A percentile compares a stretch with the other conserved stretches of the same genome.
phyloP scores from a whole-genome alignment of 1,284 basidiomycete species.

The Fomes fomentarius region DNA sequence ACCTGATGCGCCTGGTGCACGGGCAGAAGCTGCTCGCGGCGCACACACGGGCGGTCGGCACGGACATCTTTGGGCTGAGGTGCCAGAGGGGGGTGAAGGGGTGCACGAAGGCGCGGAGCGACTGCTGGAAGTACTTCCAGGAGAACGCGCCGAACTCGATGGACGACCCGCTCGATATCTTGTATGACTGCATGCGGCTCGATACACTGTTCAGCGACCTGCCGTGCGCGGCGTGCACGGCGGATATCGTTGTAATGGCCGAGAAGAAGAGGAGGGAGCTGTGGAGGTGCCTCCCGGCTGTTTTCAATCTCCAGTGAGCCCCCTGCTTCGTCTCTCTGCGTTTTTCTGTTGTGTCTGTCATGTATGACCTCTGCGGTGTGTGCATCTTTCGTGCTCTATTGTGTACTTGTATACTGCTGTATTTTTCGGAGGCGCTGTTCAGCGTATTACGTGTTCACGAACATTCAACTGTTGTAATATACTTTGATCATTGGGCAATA shows the following conservation, averaged over 20 bases:
- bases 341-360: neutral
- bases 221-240: constrained; percentile 32
- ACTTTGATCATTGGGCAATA: too few species aligned
- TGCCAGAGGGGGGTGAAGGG: constrained; percentile 33
- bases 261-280: constrained; percentile 37
- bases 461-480: too few species aligned
- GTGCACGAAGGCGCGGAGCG: constrained; percentile 12
- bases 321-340: neutral
- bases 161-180: constrained; percentile 37
- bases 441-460: too few species aligned
- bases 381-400: too few species aligned
- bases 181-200: constrained; percentile 35
- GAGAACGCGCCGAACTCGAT: constrained; percentile 33
- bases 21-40: constrained; percentile 36
- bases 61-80: constrained; percentile 33
- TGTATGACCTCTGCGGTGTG: too few species aligned
- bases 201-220: constrained; percentile 34
- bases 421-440: too few species aligned
- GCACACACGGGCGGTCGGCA: constrained; percentile 35
- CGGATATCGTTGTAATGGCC: constrained; percentile 31
- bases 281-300: constrained; percentile 35
- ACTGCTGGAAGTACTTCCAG: constrained; percentile 39
- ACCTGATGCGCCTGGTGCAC: constrained; percentile 36
- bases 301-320: constrained; percentile 34
- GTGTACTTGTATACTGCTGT: too few species aligned